These are phyloP conservation scores for Akanthomyces uredinophilus DNA, from an alignment of 2,329 filamentous ascomycete genomes.

Conservation along the genomic window DNA sequence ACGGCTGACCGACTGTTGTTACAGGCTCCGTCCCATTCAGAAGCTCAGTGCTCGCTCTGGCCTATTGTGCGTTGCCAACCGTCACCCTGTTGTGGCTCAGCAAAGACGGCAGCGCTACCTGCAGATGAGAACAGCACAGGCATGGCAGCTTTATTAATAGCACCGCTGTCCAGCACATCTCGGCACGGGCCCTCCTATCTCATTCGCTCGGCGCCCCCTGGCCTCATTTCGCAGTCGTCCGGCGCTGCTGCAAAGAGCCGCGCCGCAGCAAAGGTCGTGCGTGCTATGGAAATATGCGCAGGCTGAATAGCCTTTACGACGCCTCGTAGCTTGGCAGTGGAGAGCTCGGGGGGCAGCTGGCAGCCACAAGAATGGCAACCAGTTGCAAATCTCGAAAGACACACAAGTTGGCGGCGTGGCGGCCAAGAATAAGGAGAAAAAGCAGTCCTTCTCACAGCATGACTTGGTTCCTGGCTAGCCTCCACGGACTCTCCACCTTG, in stretches of 20 bases:
- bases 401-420: neutral
- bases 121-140: neutral
- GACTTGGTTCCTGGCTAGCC: neutral
- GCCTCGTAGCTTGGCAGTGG: conserved; percentile 4
- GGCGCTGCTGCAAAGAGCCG: neutral
- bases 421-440: neutral
- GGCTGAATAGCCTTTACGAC: neutral
- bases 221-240: neutral
- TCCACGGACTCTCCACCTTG: conserved; percentile 2
- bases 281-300: neutral
- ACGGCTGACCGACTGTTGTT: conserved; percentile 4
- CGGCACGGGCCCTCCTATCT: neutral
- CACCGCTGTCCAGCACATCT: neutral
- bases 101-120: neutral
- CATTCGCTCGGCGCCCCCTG: neutral
- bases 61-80: neutral
- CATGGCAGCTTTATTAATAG: too few relatives aligned
- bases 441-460: neutral
- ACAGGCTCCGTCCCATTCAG: neutral
- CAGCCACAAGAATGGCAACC: neutral
- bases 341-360: neutral
- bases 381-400: neutral
- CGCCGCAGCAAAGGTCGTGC: too few relatives aligned
- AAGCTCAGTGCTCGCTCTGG: neutral
- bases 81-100: neutral